phyloP scores from a whole-genome alignment of 1,284 basidiomycete genomes.

The Bondarzewia mesenterica region DNA sequence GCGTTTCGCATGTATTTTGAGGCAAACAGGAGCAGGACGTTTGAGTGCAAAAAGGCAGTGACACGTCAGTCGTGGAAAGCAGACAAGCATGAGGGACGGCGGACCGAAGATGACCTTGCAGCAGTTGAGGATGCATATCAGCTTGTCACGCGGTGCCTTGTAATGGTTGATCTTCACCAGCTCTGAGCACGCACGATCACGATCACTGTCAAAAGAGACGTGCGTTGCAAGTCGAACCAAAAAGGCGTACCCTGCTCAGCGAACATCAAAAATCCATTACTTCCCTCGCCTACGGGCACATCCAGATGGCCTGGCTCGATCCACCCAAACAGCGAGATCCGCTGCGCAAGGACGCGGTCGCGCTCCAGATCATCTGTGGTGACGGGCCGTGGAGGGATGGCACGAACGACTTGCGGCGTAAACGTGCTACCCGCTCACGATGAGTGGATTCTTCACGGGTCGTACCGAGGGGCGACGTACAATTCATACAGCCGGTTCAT shows the following conservation, averaged over 20 bases:
- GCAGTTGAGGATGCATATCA: constrained; percentile 95
- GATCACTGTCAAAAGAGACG: neutral
- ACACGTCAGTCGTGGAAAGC: neutral
- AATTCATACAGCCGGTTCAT: constrained; percentile 97
- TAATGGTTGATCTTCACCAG: constrained; percentile 97
- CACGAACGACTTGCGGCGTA: constrained; percentile 67
- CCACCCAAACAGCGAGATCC: constrained; percentile 92
- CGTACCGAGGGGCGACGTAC: constrained; percentile 35
- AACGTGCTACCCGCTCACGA: no score
- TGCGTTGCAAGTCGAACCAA: neutral
- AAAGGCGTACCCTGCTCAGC: constrained; percentile 73
- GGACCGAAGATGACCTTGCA: constrained; percentile 99
- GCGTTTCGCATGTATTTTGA: neutral
- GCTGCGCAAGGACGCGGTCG: constrained; percentile 84
- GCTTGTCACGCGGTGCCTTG: constrained; percentile 95
- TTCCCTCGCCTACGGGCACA: constrained; percentile 52
- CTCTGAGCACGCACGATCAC: constrained; percentile 38
- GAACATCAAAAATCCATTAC: constrained; percentile 86
- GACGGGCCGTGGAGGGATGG: constrained; percentile 66
- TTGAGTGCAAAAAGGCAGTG: neutral
- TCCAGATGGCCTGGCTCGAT: constrained; percentile 86
- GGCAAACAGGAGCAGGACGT: no score
- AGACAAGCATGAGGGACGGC: constrained; percentile 21
- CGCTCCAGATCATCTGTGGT: constrained; percentile 94
- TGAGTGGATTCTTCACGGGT: constrained; percentile 7